Evolutionary conservation across 164 flowering plant genomes (phyloP), one percentile per base, ranked within the genome.

Genomic region (Magnolia changhungtana): DNA sequence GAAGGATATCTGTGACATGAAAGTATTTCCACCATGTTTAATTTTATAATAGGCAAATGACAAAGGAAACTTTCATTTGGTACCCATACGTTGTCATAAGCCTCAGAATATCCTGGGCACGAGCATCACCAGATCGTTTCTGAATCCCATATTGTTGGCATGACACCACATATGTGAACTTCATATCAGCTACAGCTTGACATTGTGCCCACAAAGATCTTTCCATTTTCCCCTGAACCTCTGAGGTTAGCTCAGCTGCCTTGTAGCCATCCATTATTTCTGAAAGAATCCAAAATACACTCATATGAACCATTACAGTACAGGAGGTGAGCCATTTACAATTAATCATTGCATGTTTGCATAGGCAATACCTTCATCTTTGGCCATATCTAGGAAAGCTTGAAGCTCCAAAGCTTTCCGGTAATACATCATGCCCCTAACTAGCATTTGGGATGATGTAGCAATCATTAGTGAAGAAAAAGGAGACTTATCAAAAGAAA

Each of bases 361-460:
- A 55, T 55, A 8, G 18, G 16, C 61, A 11, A 74, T 83, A 96
- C 99, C 98, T 65, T 91, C 91, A 79, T 92, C 87, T 69, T 85
- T 84, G 72, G 99, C 99, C 97, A 92, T 96, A 84, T 96, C 99
- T 78, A 96, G 96, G 81, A 96, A 96, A 63, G 99, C 95, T 78
- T 96, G 99, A 85, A 96, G 95, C 83, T 96, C 98, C 87, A 96
- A 85, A 51, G 99, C 98, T 84, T 88, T 89, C 59, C 98, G 95
- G 79, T 90, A 96, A 78, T 96, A 96, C 99, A 96, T 96, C 99
- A 96, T 96, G 21, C 99, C 99, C 75, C 99, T 85, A 0, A 96
- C 99, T 94, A 88, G 18, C 50, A 85, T 74, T 73, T 8, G 20
- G 19, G 68, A 59, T 18, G 19, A 64, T 21, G 19, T n/a, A n/a